Conservation (phyloP, 768 basidiomycete genomes). For the Boletus sp. region DNA sequence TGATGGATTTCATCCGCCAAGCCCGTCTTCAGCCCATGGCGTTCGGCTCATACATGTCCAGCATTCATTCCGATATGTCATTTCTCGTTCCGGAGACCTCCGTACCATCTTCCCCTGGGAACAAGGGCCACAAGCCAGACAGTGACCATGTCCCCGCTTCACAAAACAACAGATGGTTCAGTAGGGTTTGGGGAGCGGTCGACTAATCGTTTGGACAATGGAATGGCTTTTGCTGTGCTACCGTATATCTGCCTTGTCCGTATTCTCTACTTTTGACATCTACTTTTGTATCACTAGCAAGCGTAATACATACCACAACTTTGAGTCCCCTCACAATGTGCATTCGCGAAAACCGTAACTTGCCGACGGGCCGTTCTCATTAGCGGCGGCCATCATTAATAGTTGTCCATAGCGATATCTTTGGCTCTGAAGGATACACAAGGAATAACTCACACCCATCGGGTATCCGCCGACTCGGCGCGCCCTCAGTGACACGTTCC, state of each 20-base stretch:
- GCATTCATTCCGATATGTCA: constrained; percentile 34
- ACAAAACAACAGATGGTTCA: constrained; percentile 25
- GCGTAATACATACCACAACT: constrained; percentile 21
- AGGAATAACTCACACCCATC: background rate
- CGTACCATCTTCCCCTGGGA: constrained; percentile 10
- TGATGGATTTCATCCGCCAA: constrained; percentile 76
- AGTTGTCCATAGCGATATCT: constrained; percentile 4
- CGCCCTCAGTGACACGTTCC: background rate
- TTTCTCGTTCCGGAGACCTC: constrained; percentile 24
- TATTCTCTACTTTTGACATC: constrained; percentile 13
- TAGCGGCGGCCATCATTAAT: constrained; percentile 1
- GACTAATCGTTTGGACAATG: constrained; percentile 2
- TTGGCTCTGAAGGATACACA: background rate
- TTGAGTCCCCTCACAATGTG: constrained; percentile 3
- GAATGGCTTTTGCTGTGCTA: constrained; percentile 10
- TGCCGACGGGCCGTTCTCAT: constrained; percentile 11
- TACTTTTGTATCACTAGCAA: constrained; percentile 35
- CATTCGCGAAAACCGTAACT: background rate
- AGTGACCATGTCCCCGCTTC: constrained; percentile 5
- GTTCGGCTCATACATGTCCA: constrained; percentile 38
- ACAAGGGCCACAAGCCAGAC: constrained; percentile 19
- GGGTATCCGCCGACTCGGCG: background rate
- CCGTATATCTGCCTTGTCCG: constrained; percentile 17
- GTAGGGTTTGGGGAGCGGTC: constrained; percentile 25
- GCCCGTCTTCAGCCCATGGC: constrained; percentile 60